These are phyloP conservation scores for Nicotiana benthamiana DNA, from an alignment of 257 asterid genomes.

Conservation along the genomic window DNA sequence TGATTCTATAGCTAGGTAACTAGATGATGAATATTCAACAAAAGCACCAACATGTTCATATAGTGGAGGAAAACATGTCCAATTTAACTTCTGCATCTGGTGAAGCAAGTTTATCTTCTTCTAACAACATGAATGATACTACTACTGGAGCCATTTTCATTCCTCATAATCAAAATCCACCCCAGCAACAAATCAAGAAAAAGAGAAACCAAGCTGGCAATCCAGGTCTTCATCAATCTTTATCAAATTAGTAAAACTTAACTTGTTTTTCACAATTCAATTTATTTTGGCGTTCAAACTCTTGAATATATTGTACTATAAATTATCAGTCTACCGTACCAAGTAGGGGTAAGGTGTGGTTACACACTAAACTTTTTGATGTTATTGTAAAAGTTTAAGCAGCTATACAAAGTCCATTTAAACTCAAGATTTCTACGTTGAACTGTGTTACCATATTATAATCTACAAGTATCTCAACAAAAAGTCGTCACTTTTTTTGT, in stretches of 20 bases:
- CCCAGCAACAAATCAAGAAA: slow-evolving; percentile 39
- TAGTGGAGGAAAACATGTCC: slow-evolving; percentile 71
- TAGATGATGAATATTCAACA: slow-evolving; percentile 37
- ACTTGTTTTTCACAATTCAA: too few relatives aligned
- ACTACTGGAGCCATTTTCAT: slow-evolving; percentile 18
- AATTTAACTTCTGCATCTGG: slow-evolving; percentile 81
- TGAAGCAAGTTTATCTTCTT: slow-evolving; percentile 64
- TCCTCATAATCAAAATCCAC: slow-evolving; percentile 21
- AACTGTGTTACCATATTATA: too few relatives aligned
- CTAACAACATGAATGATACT: slow-evolving; percentile 37
- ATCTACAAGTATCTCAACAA: too few relatives aligned
- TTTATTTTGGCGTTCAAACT: too few relatives aligned
- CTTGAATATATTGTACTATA: too few relatives aligned
- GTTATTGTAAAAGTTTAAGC: too few relatives aligned
- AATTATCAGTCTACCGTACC: too few relatives aligned
- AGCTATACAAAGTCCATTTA: too few relatives aligned
- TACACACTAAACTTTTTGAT: too few relatives aligned
- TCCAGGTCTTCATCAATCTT: slow-evolving; percentile 18
- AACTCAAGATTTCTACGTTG: too few relatives aligned
- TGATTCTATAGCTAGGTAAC: background rate
- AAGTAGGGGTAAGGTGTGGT: too few relatives aligned
- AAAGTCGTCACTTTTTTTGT: background rate
- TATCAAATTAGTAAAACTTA: too few relatives aligned
- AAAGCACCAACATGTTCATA: background rate
- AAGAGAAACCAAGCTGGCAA: slow-evolving; percentile 87